These are phyloP conservation scores for Aspergillus luchuensis DNA, from an alignment of 2,329 filamentous ascomycete species.

Conservation along the genomic window DNA sequence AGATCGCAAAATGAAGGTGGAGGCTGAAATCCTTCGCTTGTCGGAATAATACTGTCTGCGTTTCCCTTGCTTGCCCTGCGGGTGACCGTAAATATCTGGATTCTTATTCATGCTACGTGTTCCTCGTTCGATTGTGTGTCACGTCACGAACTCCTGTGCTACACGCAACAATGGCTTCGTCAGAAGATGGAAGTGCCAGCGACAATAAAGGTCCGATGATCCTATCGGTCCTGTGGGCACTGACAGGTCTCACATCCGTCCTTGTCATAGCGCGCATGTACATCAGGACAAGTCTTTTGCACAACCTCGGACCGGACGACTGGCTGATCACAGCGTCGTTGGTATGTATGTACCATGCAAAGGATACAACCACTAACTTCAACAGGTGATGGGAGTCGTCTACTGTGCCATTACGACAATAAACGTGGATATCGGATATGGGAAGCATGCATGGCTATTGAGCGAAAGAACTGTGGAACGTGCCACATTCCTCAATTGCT, in stretches of 20 bases:
- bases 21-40: too few species aligned
- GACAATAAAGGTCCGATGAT: slow-evolving; percentile 41
- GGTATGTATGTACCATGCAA: slow-evolving; percentile 20
- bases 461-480: slow-evolving; percentile 28
- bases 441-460: slow-evolving; percentile 42
- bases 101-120: background rate
- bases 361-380: background rate
- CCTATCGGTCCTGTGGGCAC: slow-evolving; percentile 33
- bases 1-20: too few species aligned
- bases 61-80: background rate
- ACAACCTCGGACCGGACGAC: slow-evolving; percentile 42
- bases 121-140: background rate
- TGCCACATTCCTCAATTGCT: slow-evolving; percentile 28
- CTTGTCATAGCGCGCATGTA: slow-evolving; percentile 39
- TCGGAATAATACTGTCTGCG: too few species aligned
- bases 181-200: slow-evolving; percentile 4
- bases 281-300: slow-evolving; percentile 33
- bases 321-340: slow-evolving; percentile 39
- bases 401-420: slow-evolving; percentile 31
- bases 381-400: slow-evolving; percentile 15
- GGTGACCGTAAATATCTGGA: background rate
- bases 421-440: slow-evolving; percentile 44
- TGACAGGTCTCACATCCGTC: slow-evolving; percentile 34
- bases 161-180: background rate
- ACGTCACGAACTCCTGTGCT: background rate